Evolutionary conservation across 2,329 filamentous ascomycete species (phyloP).

Genomic region (Sporothrix variecibatus): DNA sequence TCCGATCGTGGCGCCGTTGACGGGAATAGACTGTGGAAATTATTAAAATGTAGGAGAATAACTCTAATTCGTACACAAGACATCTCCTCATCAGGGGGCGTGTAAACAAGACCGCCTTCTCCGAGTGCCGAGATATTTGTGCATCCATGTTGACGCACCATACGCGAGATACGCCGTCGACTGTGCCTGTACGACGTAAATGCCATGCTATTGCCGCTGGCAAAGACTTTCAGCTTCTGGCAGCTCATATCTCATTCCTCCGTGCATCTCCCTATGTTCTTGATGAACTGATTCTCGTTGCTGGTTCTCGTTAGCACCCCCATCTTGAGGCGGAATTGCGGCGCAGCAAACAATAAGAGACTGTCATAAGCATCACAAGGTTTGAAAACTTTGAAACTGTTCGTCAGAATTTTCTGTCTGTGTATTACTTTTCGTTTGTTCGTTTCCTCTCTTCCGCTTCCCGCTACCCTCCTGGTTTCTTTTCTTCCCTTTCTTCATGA

Average conservation of each 20-base stretch:
- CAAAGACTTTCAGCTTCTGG: background rate
- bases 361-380: background rate
- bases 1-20: constrained; percentile 8
- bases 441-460: background rate
- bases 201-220: background rate
- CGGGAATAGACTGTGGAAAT: background rate
- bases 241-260: background rate
- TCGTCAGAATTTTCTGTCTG: background rate
- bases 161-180: background rate
- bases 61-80: too few species aligned
- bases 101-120: background rate
- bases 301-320: background rate
- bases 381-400: background rate
- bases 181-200: background rate
- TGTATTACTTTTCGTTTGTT: background rate
- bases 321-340: background rate
- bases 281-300: background rate
- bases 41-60: too few species aligned
- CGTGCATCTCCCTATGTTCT: background rate
- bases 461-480: background rate
- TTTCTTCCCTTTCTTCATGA: background rate
- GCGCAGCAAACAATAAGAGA: constrained; percentile 10
- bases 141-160: background rate
- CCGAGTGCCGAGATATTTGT: background rate
- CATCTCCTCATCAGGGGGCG: background rate